These are phyloP conservation scores for Solanum sitiens DNA, from an alignment of 257 asterid species.

Conservation along the genomic window DNA sequence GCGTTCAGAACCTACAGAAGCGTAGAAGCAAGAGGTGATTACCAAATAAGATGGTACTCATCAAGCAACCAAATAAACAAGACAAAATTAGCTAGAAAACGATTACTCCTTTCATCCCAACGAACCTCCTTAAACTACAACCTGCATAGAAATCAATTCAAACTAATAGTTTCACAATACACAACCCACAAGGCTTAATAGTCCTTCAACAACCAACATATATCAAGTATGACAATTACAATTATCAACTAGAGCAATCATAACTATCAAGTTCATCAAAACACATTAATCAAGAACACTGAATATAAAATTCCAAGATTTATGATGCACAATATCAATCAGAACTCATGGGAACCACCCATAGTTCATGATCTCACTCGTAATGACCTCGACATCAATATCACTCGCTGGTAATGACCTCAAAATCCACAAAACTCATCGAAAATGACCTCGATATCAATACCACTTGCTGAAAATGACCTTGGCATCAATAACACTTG, in stretches of 20 bases:
- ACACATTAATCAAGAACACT: background rate
- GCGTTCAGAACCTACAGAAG: background rate
- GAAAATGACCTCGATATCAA: too few relatives aligned
- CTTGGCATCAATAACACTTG: too few relatives aligned
- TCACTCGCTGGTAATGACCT: background rate
- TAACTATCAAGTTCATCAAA: background rate
- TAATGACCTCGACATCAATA: background rate
- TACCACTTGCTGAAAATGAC: too few relatives aligned
- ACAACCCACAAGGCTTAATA: background rate
- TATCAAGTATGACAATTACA: background rate
- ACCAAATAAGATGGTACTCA: background rate
- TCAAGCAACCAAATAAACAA: background rate
- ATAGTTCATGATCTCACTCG: background rate
- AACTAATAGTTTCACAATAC: background rate
- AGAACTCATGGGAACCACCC: background rate
- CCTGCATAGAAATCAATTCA: background rate
- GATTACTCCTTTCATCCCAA: background rate
- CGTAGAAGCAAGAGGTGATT: background rate
- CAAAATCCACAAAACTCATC: too few relatives aligned
- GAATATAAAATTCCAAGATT: background rate
- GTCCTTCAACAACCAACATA: background rate
- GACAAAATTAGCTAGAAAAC: background rate
- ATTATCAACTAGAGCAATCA: background rate
- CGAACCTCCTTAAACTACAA: background rate
- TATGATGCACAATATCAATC: background rate